Conservation (phyloP, 164 flowering plant genomes). For the Piper longum region DNA sequence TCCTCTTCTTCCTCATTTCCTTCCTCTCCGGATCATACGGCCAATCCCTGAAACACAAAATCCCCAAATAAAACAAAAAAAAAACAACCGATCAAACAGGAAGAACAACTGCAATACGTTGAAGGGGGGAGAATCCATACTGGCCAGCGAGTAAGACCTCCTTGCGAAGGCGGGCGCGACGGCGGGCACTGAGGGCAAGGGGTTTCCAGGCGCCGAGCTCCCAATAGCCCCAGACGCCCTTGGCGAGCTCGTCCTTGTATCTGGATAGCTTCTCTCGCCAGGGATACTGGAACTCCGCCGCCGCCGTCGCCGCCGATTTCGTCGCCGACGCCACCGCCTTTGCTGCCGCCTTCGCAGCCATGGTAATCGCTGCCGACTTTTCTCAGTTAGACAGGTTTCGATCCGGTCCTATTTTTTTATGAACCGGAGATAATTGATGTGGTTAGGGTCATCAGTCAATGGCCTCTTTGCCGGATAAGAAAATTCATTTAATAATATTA, state of each 20-base stretch:
- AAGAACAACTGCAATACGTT: background rate
- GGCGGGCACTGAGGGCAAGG: conserved; percentile 61
- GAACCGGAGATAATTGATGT: too few relatives aligned
- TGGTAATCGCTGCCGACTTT: background rate
- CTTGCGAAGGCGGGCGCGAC: conserved; percentile 71
- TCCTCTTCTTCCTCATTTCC: conserved; percentile 67
- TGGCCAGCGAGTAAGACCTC: conserved; percentile 74
- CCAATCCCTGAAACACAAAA: conserved; percentile 35
- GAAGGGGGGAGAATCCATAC: conserved; percentile 2
- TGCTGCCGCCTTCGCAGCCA: background rate
- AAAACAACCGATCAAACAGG: too few relatives aligned
- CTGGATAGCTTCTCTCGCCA: conserved; percentile 73
- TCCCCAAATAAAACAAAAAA: background rate
- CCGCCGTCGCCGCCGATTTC: conserved; percentile 37
- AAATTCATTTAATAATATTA: too few relatives aligned
- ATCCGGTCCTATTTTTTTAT: too few relatives aligned
- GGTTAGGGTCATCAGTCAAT: too few relatives aligned
- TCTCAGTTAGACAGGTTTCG: background rate
- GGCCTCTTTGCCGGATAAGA: too few relatives aligned
- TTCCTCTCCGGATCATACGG: conserved; percentile 76
- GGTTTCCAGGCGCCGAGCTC: conserved; percentile 84
- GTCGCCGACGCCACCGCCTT: conserved; percentile 23
- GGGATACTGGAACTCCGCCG: conserved; percentile 56
- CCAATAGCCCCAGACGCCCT: conserved; percentile 96
- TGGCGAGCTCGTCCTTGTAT: conserved; percentile 59